A percentile compares a stretch with the other conserved stretches of the same genome.
These are phyloP conservation scores for Furcasterigmium sp. DNA, from an alignment of 2,329 filamentous ascomycete genomes.

Conservation along the genomic window DNA sequence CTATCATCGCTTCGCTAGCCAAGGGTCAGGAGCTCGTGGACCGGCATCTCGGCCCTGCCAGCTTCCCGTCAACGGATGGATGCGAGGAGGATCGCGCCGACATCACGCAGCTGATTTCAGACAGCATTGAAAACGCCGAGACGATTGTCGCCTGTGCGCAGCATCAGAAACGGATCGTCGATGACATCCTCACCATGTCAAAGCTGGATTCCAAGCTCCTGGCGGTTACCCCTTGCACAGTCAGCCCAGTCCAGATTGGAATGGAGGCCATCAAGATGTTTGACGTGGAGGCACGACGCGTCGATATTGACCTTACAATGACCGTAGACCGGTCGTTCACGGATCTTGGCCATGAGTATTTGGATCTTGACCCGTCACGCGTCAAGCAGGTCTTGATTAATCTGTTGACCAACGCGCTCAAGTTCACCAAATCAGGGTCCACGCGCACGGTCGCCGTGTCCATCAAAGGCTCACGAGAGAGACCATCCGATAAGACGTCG, in stretches of 20 bases:
- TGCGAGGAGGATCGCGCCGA: slow-evolving; percentile 6
- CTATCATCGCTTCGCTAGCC: slow-evolving; percentile 51
- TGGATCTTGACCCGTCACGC: slow-evolving; percentile 65
- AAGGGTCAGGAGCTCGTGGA: slow-evolving; percentile 34
- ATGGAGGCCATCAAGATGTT: slow-evolving; percentile 71
- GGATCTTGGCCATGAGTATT: slow-evolving; percentile 55
- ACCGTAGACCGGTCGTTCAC: slow-evolving; percentile 57
- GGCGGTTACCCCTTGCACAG: slow-evolving; percentile 64
- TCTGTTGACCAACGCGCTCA: slow-evolving; percentile 74
- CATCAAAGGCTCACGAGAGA: slow-evolving; percentile 36
- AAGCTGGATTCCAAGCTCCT: slow-evolving; percentile 74
- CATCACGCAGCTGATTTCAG: slow-evolving; percentile 41
- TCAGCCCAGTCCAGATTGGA: slow-evolving; percentile 62
- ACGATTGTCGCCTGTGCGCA: slow-evolving; percentile 74
- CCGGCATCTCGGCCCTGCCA: slow-evolving; percentile 11
- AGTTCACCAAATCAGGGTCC: slow-evolving; percentile 65
- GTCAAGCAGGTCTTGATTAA: slow-evolving; percentile 78
- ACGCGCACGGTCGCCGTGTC: slow-evolving; percentile 48
- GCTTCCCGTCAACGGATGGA: slow-evolving; percentile 3
- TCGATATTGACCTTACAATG: slow-evolving; percentile 62
- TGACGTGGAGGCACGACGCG: slow-evolving; percentile 65
- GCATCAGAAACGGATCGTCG: slow-evolving; percentile 76
- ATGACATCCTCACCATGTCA: slow-evolving; percentile 67
- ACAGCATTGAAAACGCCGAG: slow-evolving; percentile 67
- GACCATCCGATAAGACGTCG: slow-evolving; percentile 33